These are phyloP conservation scores for Parachlorella kessleri DNA, from an alignment of 139 green algal genomes.

Conservation along the genomic window DNA sequence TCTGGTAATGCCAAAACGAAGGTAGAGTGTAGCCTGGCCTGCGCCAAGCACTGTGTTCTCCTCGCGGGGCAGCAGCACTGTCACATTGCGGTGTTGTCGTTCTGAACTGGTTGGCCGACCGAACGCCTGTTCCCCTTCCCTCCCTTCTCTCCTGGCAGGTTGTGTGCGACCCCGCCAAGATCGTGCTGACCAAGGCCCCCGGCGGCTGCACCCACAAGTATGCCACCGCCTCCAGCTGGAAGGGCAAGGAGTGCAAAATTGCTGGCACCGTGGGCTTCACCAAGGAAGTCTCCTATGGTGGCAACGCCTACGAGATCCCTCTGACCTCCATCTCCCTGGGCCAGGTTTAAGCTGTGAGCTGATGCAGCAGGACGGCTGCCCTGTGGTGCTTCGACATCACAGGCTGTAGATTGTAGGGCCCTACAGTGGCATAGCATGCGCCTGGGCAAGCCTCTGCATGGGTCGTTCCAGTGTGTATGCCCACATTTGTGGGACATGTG, in stretches of 20 bases:
- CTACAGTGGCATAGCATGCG: too few relatives aligned
- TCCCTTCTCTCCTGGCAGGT: not conserved
- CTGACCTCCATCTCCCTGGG: not conserved
- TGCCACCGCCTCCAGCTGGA: constrained; percentile 7
- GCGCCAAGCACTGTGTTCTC: not conserved
- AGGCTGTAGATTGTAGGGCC: not conserved
- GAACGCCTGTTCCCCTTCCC: too few relatives aligned
- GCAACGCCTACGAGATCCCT: not conserved
- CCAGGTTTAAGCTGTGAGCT: not conserved
- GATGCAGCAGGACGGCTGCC: not conserved
- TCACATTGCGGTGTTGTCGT: not conserved
- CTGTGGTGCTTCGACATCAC: not conserved
- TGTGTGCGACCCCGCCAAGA: constrained; percentile 36
- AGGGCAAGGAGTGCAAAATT: constrained; percentile 45
- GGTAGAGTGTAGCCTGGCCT: not conserved
- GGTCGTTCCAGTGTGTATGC: not conserved
- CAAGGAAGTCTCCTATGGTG: constrained; percentile 8
- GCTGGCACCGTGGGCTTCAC: constrained; percentile 7
- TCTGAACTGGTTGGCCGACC: not conserved
- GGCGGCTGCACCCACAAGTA: constrained; percentile 41
- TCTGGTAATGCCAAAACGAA: not conserved
- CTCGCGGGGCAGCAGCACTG: not conserved
- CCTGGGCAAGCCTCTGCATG: not conserved
- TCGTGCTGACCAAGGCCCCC: constrained; percentile 39
- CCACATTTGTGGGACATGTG: not conserved